Percentiles rank a stretch among this genome's conserved stretches.
These are phyloP conservation scores for Telfairia occidentalis DNA, from an alignment of 331 rosid genomes.

Conservation along the genomic window DNA sequence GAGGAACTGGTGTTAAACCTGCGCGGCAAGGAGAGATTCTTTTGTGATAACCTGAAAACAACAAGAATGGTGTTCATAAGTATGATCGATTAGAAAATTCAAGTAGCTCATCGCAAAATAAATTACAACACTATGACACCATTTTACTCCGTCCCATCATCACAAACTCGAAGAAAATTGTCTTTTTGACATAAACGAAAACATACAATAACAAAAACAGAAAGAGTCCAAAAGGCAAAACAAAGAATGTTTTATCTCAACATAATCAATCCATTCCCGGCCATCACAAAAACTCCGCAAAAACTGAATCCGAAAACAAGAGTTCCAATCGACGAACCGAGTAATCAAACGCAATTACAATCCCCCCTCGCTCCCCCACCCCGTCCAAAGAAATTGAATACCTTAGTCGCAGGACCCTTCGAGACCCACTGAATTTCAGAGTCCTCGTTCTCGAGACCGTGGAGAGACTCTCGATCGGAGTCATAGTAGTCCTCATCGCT, in stretches of 20 bases:
- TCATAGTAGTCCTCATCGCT: slow-evolving; percentile 55
- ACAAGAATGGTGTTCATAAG: slow-evolving; percentile 6
- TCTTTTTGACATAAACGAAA: neutral
- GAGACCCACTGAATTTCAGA: slow-evolving; percentile 29
- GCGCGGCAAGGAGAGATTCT: slow-evolving; percentile 69
- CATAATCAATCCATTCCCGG: neutral
- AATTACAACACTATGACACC: neutral
- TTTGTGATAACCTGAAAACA: slow-evolving; percentile 60
- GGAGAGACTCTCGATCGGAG: slow-evolving; percentile 74
- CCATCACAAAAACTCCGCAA: neutral
- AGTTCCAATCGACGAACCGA: neutral
- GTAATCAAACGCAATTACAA: neutral
- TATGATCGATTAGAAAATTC: neutral
- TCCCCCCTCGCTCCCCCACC: neutral
- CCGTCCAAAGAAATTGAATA: slow-evolving; percentile 8
- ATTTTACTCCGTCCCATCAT: neutral
- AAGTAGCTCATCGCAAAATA: neutral
- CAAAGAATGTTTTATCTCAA: neutral
- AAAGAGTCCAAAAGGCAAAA: neutral
- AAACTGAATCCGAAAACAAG: neutral
- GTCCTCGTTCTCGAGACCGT: slow-evolving; percentile 62
- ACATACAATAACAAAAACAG: neutral
- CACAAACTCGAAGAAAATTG: neutral
- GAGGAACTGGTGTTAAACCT: slow-evolving; percentile 30
- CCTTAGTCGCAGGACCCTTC: slow-evolving; percentile 67